Evolutionary conservation across 139 green algal species (phyloP), one percentile per base, ranked within the genome.

Genomic region (Protoeuglena noctilucae): DNA sequence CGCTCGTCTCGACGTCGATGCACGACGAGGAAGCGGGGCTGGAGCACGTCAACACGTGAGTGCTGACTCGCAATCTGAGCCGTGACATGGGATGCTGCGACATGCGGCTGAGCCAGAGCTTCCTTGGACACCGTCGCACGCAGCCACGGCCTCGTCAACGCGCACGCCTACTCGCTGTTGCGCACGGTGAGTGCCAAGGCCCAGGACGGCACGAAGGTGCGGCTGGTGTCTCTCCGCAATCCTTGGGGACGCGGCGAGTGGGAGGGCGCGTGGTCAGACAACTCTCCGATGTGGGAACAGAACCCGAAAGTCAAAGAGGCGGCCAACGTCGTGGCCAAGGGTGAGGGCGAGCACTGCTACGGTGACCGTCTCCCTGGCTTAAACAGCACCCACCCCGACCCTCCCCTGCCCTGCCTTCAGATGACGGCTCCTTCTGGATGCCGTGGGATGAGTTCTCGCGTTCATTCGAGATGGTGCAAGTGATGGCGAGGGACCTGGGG

Each of bases 401-500:
- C 3, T n/a, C 31, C 4, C 25, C 16, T 3, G 4, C 1, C 40
- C 16, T 19, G 41, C 43, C 28, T 1, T 28, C 54, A 0, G 65
- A 79, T 54, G 71, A 79, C 52, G 71, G 71, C 24, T 56, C 60
- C 5, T 79, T 79, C 50, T 79, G 71, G 62, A 68, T 72, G 65
- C 18, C 30, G 3, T 71, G 46, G 26, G 51, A 58, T 40, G 71
- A 78, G 57, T 74, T 74, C 57, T 40, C 19, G 19, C 4, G 47
- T 9, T 57, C 66, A 48, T 66, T 54, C 62, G 54, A 53, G 28
- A 28, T 47, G 29, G 2, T 66, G 1, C 55, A 71, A 71, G 40
- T 70, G 67, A 41, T 59, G 58, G 41, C 52, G 66, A 18, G 61
- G 41, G 6, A 74, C 58, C 1, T 58, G 62, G 3, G 70, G 65